phyloP scores from a whole-genome alignment of 768 basidiomycete species.

The Phylloporus rhodoxanthus region DNA sequence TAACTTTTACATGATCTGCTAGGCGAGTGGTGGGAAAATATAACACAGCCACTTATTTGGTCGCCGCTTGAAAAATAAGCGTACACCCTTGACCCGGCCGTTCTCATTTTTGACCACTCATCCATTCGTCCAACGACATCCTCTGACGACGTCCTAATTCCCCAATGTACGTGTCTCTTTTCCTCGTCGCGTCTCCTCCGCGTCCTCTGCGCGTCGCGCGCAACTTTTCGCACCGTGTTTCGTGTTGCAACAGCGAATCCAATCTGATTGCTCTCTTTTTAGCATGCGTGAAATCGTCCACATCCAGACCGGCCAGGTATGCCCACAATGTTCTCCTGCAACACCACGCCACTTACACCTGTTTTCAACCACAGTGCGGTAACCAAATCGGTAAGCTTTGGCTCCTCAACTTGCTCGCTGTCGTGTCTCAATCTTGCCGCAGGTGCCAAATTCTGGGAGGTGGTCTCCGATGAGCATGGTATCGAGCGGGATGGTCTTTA shows the following conservation, averaged over 20 bases:
- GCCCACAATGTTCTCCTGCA: conserved; percentile 15
- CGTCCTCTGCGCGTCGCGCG: conserved; percentile 28
- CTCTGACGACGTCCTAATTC: conserved; percentile 22
- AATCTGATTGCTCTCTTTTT: conserved; percentile 27
- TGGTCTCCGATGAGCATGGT: conserved; percentile 97
- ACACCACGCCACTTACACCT: conserved; percentile 23
- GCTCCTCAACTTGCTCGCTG: conserved; percentile 11
- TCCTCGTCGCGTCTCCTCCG: conserved; percentile 13
- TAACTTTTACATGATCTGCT: conserved; percentile 6
- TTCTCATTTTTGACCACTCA: conserved; percentile 33
- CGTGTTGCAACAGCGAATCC: neutral
- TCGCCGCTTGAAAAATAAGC: conserved; percentile 36
- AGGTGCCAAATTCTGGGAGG: conserved; percentile 98
- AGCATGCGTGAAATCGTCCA: conserved; percentile 99
- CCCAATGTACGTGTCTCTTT: conserved; percentile 29
- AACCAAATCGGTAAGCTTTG: conserved; percentile 90
- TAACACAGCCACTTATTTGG: conserved; percentile 22
- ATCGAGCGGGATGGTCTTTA: conserved; percentile 91
- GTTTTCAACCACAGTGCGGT: conserved; percentile 64
- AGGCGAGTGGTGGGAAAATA: conserved; percentile 13
- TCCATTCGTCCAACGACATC: conserved; percentile 30
- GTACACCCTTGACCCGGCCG: conserved; percentile 35
- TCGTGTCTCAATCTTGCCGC: conserved; percentile 14
- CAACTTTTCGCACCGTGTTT: conserved; percentile 7
- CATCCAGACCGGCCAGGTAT: conserved; percentile 96